Base-by-base conservation (phyloP, 2,329 filamentous ascomycete species). In the Pseudocercospora musae region DNA sequence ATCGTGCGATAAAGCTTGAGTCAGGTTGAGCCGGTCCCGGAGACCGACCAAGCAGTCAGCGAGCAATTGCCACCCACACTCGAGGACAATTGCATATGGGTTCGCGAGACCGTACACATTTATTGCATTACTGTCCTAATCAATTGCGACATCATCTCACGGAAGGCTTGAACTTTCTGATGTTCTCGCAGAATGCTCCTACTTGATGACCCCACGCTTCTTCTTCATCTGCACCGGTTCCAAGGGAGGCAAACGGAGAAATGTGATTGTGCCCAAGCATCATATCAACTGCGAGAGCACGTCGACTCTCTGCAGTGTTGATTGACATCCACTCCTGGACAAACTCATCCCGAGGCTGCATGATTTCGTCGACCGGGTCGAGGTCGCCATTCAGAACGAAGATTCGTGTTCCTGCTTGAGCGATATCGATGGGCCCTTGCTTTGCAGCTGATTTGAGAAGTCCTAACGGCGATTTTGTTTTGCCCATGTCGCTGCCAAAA, bases 181-280 rank as follows among this genome's bases (percentile, higher is more conserved):
- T 62, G 25, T 61, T 66, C n/a, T 69, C 66, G 46, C 64, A 68
- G 25, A 69, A 71, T 7, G 61, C 48, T 10, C 56, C 66, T 5
- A 69, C 67, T 53, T 71, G 69, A 50, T 61, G 50, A 8, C 71
- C 71, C 66, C 69, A 69, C 4, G 67, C 66, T 50, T 72, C 70
- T 48, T 72, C 71, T 50, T 60, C 20, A 25, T 68, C 69, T 20
- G 67, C 60, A 2, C 67, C 69, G 9, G 71, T 72, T 15, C 68
- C 59, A 18, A 72, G 49, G 15, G 54, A 61, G 11, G 53, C 27
- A 15, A 66, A 58, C 1, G 71, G 68, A 59, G 69, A 70, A 49
- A 72, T 69, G 40, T 72, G 71, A 29, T 72, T 72, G 31, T 72
- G 70, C 0, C 71, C 67, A 9, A 37, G 54, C 66, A 71, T 70